Conservation (phyloP, 2,329 filamentous ascomycete genomes). For the Dendrostoma leiphaemia region DNA sequence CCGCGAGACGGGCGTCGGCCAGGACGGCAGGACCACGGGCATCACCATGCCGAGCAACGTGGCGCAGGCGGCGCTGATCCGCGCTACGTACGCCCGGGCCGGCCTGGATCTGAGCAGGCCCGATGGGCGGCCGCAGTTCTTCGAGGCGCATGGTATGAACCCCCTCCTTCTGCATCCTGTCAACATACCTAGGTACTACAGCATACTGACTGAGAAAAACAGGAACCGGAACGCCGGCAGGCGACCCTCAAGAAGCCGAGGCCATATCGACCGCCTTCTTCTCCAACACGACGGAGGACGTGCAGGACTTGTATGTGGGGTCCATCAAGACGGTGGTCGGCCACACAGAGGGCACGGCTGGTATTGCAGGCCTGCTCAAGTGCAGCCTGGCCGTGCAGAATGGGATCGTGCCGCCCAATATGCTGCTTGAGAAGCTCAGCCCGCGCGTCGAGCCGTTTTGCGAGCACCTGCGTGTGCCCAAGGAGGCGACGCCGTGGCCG, state of each 20-base stretch:
- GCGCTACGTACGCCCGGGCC: slow-evolving; percentile 35
- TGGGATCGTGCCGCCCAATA: slow-evolving; percentile 24
- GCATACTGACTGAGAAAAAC: not conserved
- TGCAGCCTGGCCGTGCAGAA: slow-evolving; percentile 25
- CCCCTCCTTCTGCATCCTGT: slow-evolving; percentile 3
- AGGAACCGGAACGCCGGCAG: slow-evolving; percentile 26
- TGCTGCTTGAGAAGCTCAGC: slow-evolving; percentile 24
- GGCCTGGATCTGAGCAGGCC: slow-evolving; percentile 32
- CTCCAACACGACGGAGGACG: not conserved
- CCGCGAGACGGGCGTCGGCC: slow-evolving; percentile 39
- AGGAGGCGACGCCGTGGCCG: slow-evolving; percentile 38
- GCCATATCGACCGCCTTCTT: slow-evolving; percentile 32
- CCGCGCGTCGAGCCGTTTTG: slow-evolving; percentile 1
- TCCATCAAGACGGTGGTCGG: slow-evolving; percentile 24
- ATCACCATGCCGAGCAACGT: slow-evolving; percentile 35
- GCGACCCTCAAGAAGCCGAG: slow-evolving; percentile 30
- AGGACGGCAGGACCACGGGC: slow-evolving; percentile 41
- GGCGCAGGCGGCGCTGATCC: slow-evolving; percentile 40
- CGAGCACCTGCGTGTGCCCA: slow-evolving; percentile 27
- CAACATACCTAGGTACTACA: slow-evolving; percentile 3
- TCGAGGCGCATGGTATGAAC: slow-evolving; percentile 21
- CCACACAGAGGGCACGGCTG: slow-evolving; percentile 27
- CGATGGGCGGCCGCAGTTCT: slow-evolving; percentile 26
- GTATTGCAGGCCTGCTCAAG: slow-evolving; percentile 25
- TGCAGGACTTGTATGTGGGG: slow-evolving; percentile 25